Base-by-base conservation (phyloP, 129 eudicot genomes). In the Mikania micrantha region DNA sequence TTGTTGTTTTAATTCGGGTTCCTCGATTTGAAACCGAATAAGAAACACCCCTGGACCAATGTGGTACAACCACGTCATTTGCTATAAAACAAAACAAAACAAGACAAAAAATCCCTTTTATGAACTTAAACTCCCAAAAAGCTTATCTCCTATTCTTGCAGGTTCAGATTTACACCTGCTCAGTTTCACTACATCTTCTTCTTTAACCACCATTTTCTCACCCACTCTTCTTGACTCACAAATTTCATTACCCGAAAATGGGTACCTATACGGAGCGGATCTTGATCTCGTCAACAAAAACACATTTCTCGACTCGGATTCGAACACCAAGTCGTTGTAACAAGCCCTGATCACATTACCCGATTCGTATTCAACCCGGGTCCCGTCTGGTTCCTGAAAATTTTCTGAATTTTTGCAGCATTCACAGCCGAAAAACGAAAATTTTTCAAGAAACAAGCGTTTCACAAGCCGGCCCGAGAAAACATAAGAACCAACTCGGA, bases 231-330 rank as follows among this genome's bases (percentile, higher is more conserved):
- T 71, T 19, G 83, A 59, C 19, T 80, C 87, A 85, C 79, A 86
- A 42, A 84, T 67, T 25, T 68, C 60, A 20, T 70, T 60, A 6
- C 77, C 85, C 4, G 80, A 25, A 36, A 82, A 86, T 9, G 95
- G 81, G 48, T 84, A 69, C 60, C 93, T 81, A 73, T 80, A 80
- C 16, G 97, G 96, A 47, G 87, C 93, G 52, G 97, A 91, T 75
- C 94, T 81, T 12, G 88, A 91, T 45, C 97, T 61, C 42, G 96
- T 85, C 74, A 91, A 81, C 28, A 87, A 6, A 20, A 91, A 69
- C 39, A 87, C 90, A 57, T 87, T 85, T 44, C 72, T 87, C 7
- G 90, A 94, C 9, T 86, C 81, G 3, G 78, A 17, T 11, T 53
- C 36, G 9, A 67, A n/a, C 9, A 39, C 22, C 39, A 60, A 68